Evolutionary conservation across 2,329 filamentous ascomycete genomes (phyloP).

Genomic region (Fusarium nanum): DNA sequence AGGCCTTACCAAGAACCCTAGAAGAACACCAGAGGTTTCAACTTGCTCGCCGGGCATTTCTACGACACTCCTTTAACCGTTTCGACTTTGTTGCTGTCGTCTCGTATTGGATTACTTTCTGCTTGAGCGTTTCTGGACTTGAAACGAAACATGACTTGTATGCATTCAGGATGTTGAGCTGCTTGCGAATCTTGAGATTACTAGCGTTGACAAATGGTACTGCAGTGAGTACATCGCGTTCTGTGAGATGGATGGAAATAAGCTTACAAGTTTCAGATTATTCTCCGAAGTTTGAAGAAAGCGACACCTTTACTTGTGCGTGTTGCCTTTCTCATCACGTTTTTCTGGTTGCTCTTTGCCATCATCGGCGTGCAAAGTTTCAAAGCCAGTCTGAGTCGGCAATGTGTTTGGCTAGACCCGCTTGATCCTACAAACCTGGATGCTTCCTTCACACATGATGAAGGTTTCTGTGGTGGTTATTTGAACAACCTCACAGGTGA

Average conservation of each 20-base stretch:
- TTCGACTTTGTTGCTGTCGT: conserved; percentile 94
- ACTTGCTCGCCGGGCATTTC: conserved; percentile 88
- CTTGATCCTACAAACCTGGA: conserved; percentile 64
- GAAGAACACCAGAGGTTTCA: conserved; percentile 86
- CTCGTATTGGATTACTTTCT: conserved; percentile 94
- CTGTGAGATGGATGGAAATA: neutral
- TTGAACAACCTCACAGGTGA: conserved; percentile 69
- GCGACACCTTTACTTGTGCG: conserved; percentile 91
- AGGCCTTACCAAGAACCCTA: conserved; percentile 68
- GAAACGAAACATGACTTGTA: conserved; percentile 80
- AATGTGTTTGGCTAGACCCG: conserved; percentile 82
- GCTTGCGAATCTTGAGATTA: conserved; percentile 90
- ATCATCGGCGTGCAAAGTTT: conserved; percentile 98
- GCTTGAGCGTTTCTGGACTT: conserved; percentile 75
- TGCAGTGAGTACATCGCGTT: conserved; percentile 68
- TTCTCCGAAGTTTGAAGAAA: conserved; percentile 93
- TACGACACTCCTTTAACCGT: conserved; percentile 95
- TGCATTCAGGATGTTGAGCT: conserved; percentile 96
- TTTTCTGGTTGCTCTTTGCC: conserved; percentile 98
- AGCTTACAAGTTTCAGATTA: conserved; percentile 69
- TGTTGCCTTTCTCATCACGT: conserved; percentile 92
- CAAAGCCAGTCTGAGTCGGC: conserved; percentile 81
- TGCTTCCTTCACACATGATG: conserved; percentile 69
- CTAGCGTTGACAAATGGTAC: conserved; percentile 93
- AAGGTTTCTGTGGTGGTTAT: conserved; percentile 89